Evolutionary conservation across 768 basidiomycete genomes (phyloP).

Genomic region (Paxillus involutus): DNA sequence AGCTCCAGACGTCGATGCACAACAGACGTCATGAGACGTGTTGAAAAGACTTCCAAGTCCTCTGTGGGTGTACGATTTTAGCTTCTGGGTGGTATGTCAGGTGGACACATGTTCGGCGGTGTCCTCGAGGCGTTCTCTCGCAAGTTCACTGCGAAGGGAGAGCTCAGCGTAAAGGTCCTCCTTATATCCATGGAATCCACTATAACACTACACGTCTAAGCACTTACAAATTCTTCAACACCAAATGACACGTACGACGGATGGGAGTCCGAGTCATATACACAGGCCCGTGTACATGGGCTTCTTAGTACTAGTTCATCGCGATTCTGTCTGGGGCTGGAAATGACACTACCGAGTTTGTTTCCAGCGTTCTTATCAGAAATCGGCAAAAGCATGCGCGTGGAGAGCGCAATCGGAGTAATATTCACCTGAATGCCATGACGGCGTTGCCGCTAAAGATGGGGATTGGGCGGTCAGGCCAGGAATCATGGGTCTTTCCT

Average conservation of each 20-base stretch:
- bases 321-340: conserved; percentile 57
- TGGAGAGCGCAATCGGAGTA: neutral
- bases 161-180: conserved; percentile 67
- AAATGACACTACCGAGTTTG: conserved; percentile 69
- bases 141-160: conserved; percentile 46
- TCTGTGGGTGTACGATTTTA: too few species aligned
- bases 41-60: too few species aligned
- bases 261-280: conserved; percentile 44
- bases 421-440: conserved; percentile 55
- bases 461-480: conserved; percentile 79
- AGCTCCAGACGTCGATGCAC: conserved; percentile 35
- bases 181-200: conserved; percentile 51
- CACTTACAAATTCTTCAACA: conserved; percentile 51
- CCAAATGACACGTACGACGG: conserved; percentile 33
- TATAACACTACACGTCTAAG: conserved; percentile 39
- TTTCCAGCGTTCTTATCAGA: conserved; percentile 55
- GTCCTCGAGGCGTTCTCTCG: conserved; percentile 30
- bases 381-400: conserved; percentile 5
- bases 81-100: conserved; percentile 55
- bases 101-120: conserved; percentile 54
- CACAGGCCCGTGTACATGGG: conserved; percentile 61
- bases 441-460: conserved; percentile 72
- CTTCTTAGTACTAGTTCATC: conserved; percentile 49
- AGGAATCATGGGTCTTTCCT: conserved; percentile 59
- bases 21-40: too few species aligned